Evolutionary conservation across 2,329 filamentous ascomycete species (phyloP).

Genomic region (Alternaria sp.): DNA sequence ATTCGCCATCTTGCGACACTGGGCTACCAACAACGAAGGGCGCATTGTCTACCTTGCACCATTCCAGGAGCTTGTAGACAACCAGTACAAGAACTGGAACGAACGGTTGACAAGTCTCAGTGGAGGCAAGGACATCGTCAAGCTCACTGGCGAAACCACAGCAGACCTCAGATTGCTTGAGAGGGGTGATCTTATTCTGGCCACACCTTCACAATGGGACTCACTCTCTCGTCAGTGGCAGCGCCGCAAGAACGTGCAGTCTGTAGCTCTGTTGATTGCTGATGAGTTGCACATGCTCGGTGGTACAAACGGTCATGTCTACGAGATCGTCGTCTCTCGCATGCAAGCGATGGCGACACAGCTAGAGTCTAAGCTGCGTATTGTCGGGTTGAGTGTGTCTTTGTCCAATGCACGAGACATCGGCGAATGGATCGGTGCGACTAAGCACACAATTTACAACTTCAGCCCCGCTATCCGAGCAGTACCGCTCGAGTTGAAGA

Average conservation of each 20-base stretch:
- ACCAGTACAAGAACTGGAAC: conserved; percentile 84
- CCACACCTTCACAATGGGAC: conserved; percentile 95
- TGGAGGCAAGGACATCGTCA: conserved; percentile 89
- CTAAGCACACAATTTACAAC: conserved; percentile 98
- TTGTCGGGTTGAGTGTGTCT: conserved; percentile 89
- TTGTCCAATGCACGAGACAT: conserved; percentile 92
- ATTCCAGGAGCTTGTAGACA: conserved; percentile 91
- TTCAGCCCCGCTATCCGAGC: conserved; percentile 93
- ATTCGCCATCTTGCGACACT: conserved; percentile 89
- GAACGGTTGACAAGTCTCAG: conserved; percentile 74
- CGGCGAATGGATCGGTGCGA: conserved; percentile 97
- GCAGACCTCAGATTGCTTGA: conserved; percentile 90
- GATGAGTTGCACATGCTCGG: conserved; percentile 96
- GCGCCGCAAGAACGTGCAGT: conserved; percentile 92
- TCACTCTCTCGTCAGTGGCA: conserved; percentile 96
- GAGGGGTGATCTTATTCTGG: conserved; percentile 86
- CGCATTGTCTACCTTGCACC: conserved; percentile 94
- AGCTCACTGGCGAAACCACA: conserved; percentile 91
- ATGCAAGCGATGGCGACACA: conserved; percentile 97
- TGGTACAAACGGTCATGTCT: conserved; percentile 84
- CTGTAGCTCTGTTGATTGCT: conserved; percentile 88
- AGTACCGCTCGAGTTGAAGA: conserved; percentile 89
- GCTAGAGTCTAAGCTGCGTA: conserved; percentile 83
- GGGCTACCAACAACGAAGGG: conserved; percentile 75
- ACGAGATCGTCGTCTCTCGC: conserved; percentile 95